phyloP scores from a whole-genome alignment of 306 rosid species.

The Pyrus pyrifolia region DNA sequence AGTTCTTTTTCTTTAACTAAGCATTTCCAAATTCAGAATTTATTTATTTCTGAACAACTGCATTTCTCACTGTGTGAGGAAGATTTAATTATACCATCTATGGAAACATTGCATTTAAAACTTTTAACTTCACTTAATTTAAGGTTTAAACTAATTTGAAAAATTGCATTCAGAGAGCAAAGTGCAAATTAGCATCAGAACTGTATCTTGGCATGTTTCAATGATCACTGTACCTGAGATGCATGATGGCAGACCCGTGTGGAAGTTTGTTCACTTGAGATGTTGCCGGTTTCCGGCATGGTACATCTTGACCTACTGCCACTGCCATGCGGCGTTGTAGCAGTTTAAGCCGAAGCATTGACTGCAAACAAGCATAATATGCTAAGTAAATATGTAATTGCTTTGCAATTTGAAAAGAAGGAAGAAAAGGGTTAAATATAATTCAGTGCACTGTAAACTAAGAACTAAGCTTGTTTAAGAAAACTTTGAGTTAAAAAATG shows the following conservation, averaged over 20 bases:
- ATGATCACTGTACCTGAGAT: constrained; percentile 45
- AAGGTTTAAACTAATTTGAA: not conserved
- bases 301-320: constrained; percentile 23
- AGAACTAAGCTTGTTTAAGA: not conserved
- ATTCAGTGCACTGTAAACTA: not conserved
- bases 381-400: not conserved
- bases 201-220: not conserved
- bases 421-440: not conserved
- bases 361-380: constrained; percentile 31
- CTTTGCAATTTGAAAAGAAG: not conserved
- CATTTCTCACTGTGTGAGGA: not conserved
- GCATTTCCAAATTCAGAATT: not conserved
- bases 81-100: not conserved
- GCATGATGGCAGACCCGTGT: constrained; percentile 54
- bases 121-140: not conserved
- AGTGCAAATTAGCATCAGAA: not conserved
- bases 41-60: not conserved
- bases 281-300: constrained; percentile 9
- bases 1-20: not conserved
- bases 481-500: not conserved
- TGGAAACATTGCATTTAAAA: not conserved
- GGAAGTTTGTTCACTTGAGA: constrained; percentile 26
- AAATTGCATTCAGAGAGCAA: not conserved
- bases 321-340: constrained; percentile 41
- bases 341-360: constrained; percentile 56